phyloP scores from a whole-genome alignment of 345 rosid genomes.

The Brassica rapa region DNA sequence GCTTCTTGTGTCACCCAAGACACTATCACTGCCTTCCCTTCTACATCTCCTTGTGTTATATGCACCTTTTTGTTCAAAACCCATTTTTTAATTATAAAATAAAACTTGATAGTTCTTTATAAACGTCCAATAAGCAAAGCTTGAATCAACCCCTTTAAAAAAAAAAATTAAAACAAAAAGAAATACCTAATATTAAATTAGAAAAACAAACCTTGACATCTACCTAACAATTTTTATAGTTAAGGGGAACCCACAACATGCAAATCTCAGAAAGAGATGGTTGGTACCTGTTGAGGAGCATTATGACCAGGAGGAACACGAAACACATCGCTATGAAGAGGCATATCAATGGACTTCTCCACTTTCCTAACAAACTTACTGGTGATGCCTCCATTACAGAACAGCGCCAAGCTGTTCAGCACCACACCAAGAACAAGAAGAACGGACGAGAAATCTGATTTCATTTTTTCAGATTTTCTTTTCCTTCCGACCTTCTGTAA shows the following conservation, averaged over 20 bases:
- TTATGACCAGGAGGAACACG: constrained; percentile 66
- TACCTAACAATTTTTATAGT: constrained; percentile 16
- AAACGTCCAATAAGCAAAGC: constrained; percentile 8
- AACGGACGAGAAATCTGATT: constrained; percentile 1
- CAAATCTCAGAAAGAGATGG: neutral
- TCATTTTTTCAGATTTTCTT: constrained; percentile 30
- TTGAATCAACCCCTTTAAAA: neutral
- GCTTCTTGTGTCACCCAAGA: constrained; percentile 88
- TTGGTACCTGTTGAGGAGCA: constrained; percentile 86
- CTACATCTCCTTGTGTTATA: constrained; percentile 91
- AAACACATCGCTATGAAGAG: constrained; percentile 75
- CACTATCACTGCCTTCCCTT: constrained; percentile 74
- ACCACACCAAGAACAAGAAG: constrained; percentile 44
- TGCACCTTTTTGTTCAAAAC: constrained; percentile 48
- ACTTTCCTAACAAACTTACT: constrained; percentile 59
- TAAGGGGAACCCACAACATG: constrained; percentile 9
- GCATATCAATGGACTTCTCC: constrained; percentile 65
- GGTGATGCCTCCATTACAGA: constrained; percentile 72
- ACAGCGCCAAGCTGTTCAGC: constrained; percentile 40
- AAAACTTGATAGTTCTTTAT: neutral
- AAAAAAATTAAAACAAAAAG: constrained; percentile 7
- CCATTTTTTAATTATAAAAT: too few relatives aligned
- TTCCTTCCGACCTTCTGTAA: neutral
- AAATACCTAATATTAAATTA: constrained; percentile 1
- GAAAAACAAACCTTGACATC: constrained; percentile 15